A percentile compares a stretch with the other conserved stretches of the same genome.
phyloP scores from a whole-genome alignment of 495 filamentous ascomycete species.

The Penicillium argentinense region DNA sequence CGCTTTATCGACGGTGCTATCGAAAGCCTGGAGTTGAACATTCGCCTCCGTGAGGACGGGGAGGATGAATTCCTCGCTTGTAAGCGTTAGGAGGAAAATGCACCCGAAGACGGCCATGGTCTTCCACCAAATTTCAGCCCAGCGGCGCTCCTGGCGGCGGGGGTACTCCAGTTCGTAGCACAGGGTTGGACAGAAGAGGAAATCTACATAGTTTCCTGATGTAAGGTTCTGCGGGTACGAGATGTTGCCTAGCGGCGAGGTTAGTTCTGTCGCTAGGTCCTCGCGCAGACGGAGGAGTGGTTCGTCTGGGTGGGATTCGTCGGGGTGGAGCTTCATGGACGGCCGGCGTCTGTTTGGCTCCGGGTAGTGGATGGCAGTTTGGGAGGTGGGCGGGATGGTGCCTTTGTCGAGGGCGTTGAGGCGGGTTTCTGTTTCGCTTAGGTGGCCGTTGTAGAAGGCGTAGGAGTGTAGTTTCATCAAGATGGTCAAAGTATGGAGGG shows the following conservation, averaged over 20 bases:
- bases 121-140: conserved; percentile 83
- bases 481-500: conserved; percentile 83
- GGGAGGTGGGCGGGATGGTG: conserved; percentile 57
- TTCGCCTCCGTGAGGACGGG: conserved; percentile 82
- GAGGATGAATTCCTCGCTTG: conserved; percentile 92
- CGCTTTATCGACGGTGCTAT: conserved; percentile 61
- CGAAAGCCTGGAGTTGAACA: conserved; percentile 57
- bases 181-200: conserved; percentile 86
- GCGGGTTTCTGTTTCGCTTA: conserved; percentile 80
- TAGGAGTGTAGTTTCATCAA: conserved; percentile 99
- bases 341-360: conserved; percentile 48
- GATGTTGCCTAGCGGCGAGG: conserved; percentile 81
- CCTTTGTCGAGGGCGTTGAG: conserved; percentile 75
- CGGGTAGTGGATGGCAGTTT: conserved; percentile 73
- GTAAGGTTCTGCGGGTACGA: conserved; percentile 92
- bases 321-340: conserved; percentile 34
- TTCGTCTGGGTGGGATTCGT: conserved; percentile 40
- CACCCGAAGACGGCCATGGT: conserved; percentile 90
- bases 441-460: conserved; percentile 95
- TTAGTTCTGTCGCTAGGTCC: conserved; percentile 85
- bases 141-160: conserved; percentile 67
- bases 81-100: conserved; percentile 90
- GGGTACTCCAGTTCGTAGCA: conserved; percentile 99
- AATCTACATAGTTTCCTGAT: conserved; percentile 79
- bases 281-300: conserved; percentile 70